Base-by-base conservation (phyloP, 257 asterid species). In the Paulownia fortunei region DNA sequence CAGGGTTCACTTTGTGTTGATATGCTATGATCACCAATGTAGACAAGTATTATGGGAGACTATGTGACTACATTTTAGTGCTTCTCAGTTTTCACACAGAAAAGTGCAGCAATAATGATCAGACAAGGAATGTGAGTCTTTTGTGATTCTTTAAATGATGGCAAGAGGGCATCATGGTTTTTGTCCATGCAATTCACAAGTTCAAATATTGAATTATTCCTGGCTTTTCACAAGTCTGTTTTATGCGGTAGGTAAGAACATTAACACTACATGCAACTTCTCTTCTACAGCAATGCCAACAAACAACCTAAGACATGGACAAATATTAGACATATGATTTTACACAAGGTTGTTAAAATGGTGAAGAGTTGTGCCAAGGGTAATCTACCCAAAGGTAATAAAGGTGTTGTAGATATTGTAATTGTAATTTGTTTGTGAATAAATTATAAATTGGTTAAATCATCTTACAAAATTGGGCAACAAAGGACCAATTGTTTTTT, bases 111-210 rank as follows among this genome's bases (percentile, higher is more conserved):
- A 54, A 19, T 10, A 19, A 66, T 46, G 34, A 32, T 34, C 23
- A 34, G 24, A 16, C 19, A 36, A 21, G 56, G 18, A 65, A 65
- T 36, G 58, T 39, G 60, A 6, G 69, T 76, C 39, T n/a, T n/a
- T 34, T 76, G 81, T 66, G 69, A 67, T n/a, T 55, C 69, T 30
- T 30, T 54, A n/a, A 24, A 36, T 76, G 46, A 76, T 52, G 21
- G 47, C 36, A 13, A 66, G 16, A 54, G 30, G 58, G 12, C 76
- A 68, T 65, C 12, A 62, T 52, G 3, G n/a, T 24, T 6, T 65
- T 52, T 74, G 51, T 44, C 49, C 52, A 46, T 46, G 18, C 62
- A 4, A 13, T 34, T 32, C 49, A 51, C 74, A 47, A 69, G 12
- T 74, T 41, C 69, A 73, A 73, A 58, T 18, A 16, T 52, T 27